These are phyloP conservation scores for Dovyalis caffra DNA, from an alignment of 345 rosid genomes.

Conservation along the genomic window DNA sequence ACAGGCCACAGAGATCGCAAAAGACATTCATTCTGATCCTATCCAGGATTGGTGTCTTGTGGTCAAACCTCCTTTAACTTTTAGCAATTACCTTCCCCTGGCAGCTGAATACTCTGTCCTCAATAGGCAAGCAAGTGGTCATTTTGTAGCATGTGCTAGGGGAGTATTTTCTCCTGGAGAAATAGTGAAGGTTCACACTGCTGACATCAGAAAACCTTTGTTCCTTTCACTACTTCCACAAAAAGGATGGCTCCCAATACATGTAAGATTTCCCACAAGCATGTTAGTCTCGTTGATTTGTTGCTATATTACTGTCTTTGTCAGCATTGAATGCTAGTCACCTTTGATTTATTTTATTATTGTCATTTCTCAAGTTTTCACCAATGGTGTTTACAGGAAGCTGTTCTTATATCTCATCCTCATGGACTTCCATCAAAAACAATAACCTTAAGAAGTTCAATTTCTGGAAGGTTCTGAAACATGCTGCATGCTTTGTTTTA, in stretches of 20 bases:
- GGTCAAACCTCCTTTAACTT: slow-evolving; percentile 76
- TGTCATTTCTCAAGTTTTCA: slow-evolving; percentile 10
- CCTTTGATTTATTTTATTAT: background rate
- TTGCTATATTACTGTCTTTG: slow-evolving; percentile 3
- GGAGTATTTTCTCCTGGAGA: slow-evolving; percentile 65
- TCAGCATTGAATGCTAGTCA: background rate
- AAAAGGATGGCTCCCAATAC: slow-evolving; percentile 81
- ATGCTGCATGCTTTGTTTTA: slow-evolving; percentile 19
- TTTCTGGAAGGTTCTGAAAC: slow-evolving; percentile 71
- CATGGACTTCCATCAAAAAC: slow-evolving; percentile 70
- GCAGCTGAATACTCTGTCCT: slow-evolving; percentile 74
- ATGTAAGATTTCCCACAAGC: slow-evolving; percentile 42
- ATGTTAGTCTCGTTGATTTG: background rate
- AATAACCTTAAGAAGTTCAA: slow-evolving; percentile 72
- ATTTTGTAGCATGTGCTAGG: slow-evolving; percentile 57
- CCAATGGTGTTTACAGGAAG: slow-evolving; percentile 52
- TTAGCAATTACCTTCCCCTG: slow-evolving; percentile 84
- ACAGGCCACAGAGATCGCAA: slow-evolving; percentile 78
- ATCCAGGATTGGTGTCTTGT: slow-evolving; percentile 90
- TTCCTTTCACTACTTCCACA: slow-evolving; percentile 80
- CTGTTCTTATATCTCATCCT: slow-evolving; percentile 86
- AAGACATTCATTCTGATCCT: slow-evolving; percentile 68
- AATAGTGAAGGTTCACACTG: slow-evolving; percentile 70
- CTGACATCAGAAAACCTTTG: slow-evolving; percentile 65
- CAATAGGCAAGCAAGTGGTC: slow-evolving; percentile 68